Evolutionary conservation across 2,329 filamentous ascomycete species (phyloP).

Genomic region (Exophiala oligosperma): DNA sequence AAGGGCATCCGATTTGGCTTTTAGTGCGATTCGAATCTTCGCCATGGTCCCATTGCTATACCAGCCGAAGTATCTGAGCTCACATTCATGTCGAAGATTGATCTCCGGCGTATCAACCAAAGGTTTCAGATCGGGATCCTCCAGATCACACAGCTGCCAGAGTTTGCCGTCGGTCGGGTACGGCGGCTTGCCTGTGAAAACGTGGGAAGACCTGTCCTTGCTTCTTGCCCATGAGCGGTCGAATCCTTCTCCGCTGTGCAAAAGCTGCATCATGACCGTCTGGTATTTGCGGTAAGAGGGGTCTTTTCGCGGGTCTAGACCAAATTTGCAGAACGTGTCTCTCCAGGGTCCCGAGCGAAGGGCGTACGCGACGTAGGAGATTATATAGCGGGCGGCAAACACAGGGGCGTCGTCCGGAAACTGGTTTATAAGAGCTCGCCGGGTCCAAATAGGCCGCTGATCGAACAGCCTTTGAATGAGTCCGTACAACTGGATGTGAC

Average conservation of each 20-base stretch:
- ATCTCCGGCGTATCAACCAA: conserved; percentile 56
- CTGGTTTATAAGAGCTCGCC: conserved; percentile 75
- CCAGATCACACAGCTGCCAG: conserved; percentile 93
- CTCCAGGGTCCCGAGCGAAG: conserved; percentile 92
- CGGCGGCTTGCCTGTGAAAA: conserved; percentile 74
- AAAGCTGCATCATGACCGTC: conserved; percentile 79
- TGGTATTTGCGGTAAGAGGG: conserved; percentile 81
- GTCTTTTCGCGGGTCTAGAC: conserved; percentile 78
- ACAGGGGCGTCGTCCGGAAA: conserved; percentile 55
- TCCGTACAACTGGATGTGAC: conserved; percentile 31
- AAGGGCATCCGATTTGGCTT: conserved; percentile 74
- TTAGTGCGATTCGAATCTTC: conserved; percentile 85
- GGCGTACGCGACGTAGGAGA: conserved; percentile 85
- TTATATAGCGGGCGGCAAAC: conserved; percentile 66
- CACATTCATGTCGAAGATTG: conserved; percentile 59
- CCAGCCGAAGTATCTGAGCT: conserved; percentile 72
- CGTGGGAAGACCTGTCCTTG: conserved; percentile 53
- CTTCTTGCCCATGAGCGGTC: conserved; percentile 15
- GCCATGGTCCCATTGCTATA: conserved; percentile 77
- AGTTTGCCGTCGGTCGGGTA: conserved; percentile 80
- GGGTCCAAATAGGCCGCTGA: conserved; percentile 80
- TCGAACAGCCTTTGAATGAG: conserved; percentile 67
- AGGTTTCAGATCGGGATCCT: conserved; percentile 69
- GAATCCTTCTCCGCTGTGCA: conserved; percentile 18
- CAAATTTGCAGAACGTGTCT: conserved; percentile 81